Evolutionary conservation across 768 basidiomycete genomes (phyloP), one percentile per base, ranked within the genome.

Genomic region (Filobasidium floriforme): DNA sequence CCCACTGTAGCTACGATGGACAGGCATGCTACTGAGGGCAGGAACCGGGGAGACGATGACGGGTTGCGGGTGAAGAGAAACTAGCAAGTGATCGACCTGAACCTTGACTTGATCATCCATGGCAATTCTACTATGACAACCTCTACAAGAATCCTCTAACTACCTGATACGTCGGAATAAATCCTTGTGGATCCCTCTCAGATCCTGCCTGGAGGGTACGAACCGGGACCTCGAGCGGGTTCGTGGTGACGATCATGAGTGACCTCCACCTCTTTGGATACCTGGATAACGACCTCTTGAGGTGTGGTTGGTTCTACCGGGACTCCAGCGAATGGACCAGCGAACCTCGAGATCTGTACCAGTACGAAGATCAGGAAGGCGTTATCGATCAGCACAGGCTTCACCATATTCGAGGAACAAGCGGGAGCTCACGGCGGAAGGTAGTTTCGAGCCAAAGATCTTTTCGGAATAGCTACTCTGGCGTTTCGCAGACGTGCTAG

Each of bases 281-380:
- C 64, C n/a, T 65, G 59, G 46, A 65, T 65, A 19, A 65, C 64
- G 24, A 65, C 64, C 15, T 65, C 59, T 44, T 59, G 59, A 1
- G 59, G 41, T 43, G 59, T 44, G 18, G 54, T 43, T 1, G 64
- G 59, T 12, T 59, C 19, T 51, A 43, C 46, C 10, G 64, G 59
- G 44, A 65, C 59, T 11, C 64, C 64, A 32, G 55, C 57, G 43
- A 59, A 43, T n/a, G n/a, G 37, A 7, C 40, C 40, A 41, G 41
- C 12, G 40, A 28, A 59, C 26, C 40, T 24, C 29, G 46, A 4
- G 37, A 32, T 18, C 28, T 18, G 41, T n/a, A 51, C 9, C 29
- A 51, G 7, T n/a, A 51, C 9, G 24, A 51, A 1, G 41, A 37
- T 37, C 32, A 29, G 40, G 19, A 7, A 12, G 28, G 24, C 37